These are phyloP conservation scores for Magnolia sinica DNA, from an alignment of 164 flowering plant genomes.

Conservation along the genomic window DNA sequence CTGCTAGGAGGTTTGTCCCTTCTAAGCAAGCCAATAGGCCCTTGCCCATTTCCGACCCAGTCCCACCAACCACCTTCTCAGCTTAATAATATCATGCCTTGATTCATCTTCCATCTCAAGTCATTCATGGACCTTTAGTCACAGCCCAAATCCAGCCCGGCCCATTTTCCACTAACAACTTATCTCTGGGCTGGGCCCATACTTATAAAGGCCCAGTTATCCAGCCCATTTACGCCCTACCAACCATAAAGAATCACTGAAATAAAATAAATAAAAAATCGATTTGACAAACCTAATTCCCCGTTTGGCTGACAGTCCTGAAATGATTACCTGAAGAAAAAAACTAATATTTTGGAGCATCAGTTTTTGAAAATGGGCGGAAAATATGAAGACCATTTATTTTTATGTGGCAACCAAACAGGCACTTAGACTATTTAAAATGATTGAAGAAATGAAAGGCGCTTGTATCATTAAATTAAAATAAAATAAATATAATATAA, in stretches of 20 bases:
- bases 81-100: too few species aligned
- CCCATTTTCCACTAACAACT: neutral
- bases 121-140: neutral
- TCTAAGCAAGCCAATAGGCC: too few species aligned
- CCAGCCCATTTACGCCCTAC: neutral
- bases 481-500: too few species aligned
- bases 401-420: too few species aligned
- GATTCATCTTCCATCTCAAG: too few species aligned
- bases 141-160: neutral
- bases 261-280: neutral
- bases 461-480: neutral
- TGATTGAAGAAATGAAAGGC: conserved; percentile 3
- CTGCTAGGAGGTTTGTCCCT: too few species aligned
- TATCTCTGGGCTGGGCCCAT: neutral
- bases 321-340: neutral
- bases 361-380: too few species aligned
- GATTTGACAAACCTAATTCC: neutral
- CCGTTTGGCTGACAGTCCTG: neutral
- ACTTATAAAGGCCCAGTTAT: neutral
- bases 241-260: neutral
- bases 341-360: too few species aligned
- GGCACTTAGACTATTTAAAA: neutral
- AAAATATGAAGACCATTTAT: too few species aligned
- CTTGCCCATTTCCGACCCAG: too few species aligned
- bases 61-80: too few species aligned